phyloP scores from a whole-genome alignment of 2,329 filamentous ascomycete species.

The Cercospora sojina region DNA sequence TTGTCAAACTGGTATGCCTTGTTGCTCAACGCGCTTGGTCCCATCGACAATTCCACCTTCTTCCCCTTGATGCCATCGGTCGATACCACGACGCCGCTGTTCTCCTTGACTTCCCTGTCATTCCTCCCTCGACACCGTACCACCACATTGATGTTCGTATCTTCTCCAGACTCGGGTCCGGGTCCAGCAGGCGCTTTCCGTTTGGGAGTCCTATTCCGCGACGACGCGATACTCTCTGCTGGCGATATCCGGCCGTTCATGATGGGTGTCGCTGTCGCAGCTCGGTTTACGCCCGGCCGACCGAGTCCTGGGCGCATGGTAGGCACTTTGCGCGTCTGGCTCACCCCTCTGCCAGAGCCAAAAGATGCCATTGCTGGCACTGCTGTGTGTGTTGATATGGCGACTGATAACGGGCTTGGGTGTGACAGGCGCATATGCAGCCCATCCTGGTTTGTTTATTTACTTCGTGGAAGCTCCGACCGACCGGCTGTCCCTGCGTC shows the following conservation, averaged over 20 bases:
- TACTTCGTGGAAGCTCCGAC: neutral
- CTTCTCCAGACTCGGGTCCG: slow-evolving; percentile 66
- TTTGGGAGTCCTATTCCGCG: slow-evolving; percentile 61
- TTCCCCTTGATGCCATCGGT: slow-evolving; percentile 88
- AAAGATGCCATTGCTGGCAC: slow-evolving; percentile 6
- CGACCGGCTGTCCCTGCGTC: neutral
- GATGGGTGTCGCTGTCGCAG: slow-evolving; percentile 52
- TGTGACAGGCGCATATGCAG: slow-evolving; percentile 3
- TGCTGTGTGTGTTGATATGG: neutral
- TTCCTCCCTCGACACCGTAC: slow-evolving; percentile 91
- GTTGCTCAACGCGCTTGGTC: slow-evolving; percentile 86
- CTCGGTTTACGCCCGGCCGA: slow-evolving; percentile 41
- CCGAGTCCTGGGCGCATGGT: slow-evolving; percentile 57
- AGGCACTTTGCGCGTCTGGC: slow-evolving; percentile 31
- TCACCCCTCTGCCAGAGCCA: slow-evolving; percentile 16
- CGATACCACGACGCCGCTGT: slow-evolving; percentile 86
- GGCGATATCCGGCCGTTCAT: slow-evolving; percentile 63
- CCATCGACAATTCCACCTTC: slow-evolving; percentile 84
- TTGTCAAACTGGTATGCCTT: slow-evolving; percentile 97
- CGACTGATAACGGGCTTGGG: neutral
- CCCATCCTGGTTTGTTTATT: slow-evolving; percentile 5
- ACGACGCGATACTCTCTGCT: slow-evolving; percentile 65
- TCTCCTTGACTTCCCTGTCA: slow-evolving; percentile 88
- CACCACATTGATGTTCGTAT: slow-evolving; percentile 97
- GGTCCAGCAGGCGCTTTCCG: slow-evolving; percentile 73